Evolutionary conservation across 2,329 filamentous ascomycete species (phyloP).

Genomic region (Neurospora sp.): DNA sequence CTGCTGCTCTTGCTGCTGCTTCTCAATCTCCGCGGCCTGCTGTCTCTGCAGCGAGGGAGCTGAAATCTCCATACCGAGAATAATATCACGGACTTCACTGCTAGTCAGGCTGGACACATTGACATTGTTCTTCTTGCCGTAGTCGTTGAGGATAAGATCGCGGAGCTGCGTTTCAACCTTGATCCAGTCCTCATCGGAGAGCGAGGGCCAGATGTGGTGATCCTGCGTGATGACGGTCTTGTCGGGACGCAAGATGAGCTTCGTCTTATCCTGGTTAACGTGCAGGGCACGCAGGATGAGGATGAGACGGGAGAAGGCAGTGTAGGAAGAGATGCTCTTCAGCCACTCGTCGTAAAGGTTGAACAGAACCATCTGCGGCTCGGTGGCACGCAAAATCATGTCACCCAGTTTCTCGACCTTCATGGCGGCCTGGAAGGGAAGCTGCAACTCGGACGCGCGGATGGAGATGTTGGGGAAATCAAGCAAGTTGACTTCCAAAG

Average conservation of each 20-base stretch:
- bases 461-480: constrained; percentile 99
- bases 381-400: constrained; percentile 95
- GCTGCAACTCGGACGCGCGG: constrained; percentile 87
- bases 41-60: constrained; percentile 97
- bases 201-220: constrained; percentile 95
- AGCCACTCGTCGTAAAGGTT: constrained; percentile 98
- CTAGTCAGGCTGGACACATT: constrained; percentile 94
- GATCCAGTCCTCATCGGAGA: constrained; percentile 96
- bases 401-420: constrained; percentile 99
- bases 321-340: constrained; percentile 97
- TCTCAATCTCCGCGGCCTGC: constrained; percentile 96
- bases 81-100: constrained; percentile 96
- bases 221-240: constrained; percentile 98
- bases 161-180: constrained; percentile 96
- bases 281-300: constrained; percentile 90
- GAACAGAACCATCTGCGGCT: constrained; percentile 99
- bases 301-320: constrained; percentile 90
- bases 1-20: constrained; percentile 94
- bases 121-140: constrained; percentile 99
- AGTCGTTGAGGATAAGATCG: constrained; percentile 94
- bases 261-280: constrained; percentile 97
- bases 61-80: constrained; percentile 98
- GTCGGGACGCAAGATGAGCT: constrained; percentile 86
- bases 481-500: constrained; percentile 89
- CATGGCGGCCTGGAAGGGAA: constrained; percentile 99